These are phyloP conservation scores for Fraxinus excelsior DNA, from an alignment of 257 asterid genomes.

Conservation along the genomic window DNA sequence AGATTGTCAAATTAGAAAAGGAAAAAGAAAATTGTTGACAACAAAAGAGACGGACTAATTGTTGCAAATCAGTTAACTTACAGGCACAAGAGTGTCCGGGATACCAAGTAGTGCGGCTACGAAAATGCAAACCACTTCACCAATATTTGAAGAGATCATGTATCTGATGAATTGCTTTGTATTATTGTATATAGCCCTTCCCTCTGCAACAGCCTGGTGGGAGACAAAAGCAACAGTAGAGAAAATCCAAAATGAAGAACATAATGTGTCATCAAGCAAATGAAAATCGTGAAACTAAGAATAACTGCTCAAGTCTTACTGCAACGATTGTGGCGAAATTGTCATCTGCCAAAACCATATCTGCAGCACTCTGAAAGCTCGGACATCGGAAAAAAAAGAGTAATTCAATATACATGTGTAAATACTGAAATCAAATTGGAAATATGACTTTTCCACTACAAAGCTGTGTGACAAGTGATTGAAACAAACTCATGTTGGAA, in stretches of 20 bases:
- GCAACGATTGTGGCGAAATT: slow-evolving; percentile 98
- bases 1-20: not conserved
- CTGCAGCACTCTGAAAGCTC: slow-evolving; percentile 95
- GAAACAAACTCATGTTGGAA: not conserved
- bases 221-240: slow-evolving; percentile 22
- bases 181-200: slow-evolving; percentile 95
- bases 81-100: slow-evolving; percentile 99
- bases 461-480: not conserved
- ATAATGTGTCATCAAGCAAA: slow-evolving; percentile 1
- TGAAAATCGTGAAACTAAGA: slow-evolving; percentile 18
- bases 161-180: slow-evolving; percentile 97
- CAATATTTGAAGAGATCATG: slow-evolving; percentile 97
- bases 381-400: slow-evolving; percentile 17
- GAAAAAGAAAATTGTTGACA: slow-evolving; percentile 1
- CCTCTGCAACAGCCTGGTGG: slow-evolving; percentile 98
- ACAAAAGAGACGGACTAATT: slow-evolving; percentile 15
- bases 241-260: not conserved
- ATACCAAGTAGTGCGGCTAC: slow-evolving; percentile 98
- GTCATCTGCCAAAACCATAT: slow-evolving; percentile 98
- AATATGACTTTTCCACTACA: not conserved
- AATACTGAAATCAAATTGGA: slow-evolving; percentile 14
- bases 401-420: slow-evolving; percentile 19
- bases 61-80: slow-evolving; percentile 46
- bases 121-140: slow-evolving; percentile 99
- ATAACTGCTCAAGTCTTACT: slow-evolving; percentile 49